Conservation (phyloP, 2,329 filamentous ascomycete genomes). For the Cordyceps fumosorosea region DNA sequence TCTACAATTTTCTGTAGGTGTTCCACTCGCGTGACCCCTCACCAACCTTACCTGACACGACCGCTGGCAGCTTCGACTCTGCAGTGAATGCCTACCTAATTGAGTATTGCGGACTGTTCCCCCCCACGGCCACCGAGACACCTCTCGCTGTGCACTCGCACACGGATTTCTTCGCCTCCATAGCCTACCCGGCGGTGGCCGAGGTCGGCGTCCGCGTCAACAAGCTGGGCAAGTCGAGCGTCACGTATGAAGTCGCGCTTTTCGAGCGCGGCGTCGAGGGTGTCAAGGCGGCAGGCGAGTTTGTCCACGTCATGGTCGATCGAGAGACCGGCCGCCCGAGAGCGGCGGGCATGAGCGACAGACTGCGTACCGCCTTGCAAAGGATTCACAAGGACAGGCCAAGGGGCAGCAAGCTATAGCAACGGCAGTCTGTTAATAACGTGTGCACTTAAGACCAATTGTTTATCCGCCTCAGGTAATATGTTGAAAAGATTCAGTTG, state of each 20-base stretch:
- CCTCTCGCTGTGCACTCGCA: slow-evolving; percentile 80
- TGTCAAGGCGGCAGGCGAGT: slow-evolving; percentile 79
- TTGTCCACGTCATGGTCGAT: slow-evolving; percentile 85
- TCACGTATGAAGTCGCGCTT: slow-evolving; percentile 82
- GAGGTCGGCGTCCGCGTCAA: slow-evolving; percentile 78
- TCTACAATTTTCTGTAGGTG: slow-evolving; percentile 70
- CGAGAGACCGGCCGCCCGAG: slow-evolving; percentile 63
- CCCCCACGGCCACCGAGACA: slow-evolving; percentile 63
- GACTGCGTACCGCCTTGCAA: slow-evolving; percentile 53
- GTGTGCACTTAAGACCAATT: not conserved
- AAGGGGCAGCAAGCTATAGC: slow-evolving; percentile 15
- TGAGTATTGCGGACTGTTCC: slow-evolving; percentile 65
- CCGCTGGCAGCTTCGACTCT: slow-evolving; percentile 63
- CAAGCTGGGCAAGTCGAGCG: slow-evolving; percentile 78
- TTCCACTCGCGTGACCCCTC: not conserved
- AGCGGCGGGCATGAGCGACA: slow-evolving; percentile 54
- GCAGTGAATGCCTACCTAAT: slow-evolving; percentile 87
- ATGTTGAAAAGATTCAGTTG: too few relatives aligned
- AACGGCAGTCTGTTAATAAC: not conserved
- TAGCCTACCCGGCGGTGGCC: slow-evolving; percentile 74
- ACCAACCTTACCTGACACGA: not conserved
- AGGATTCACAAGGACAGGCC: slow-evolving; percentile 33
- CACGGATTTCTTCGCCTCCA: slow-evolving; percentile 76
- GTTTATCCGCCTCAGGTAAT: not conserved
- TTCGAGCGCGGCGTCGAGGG: slow-evolving; percentile 68